phyloP scores from a whole-genome alignment of 2,329 filamentous ascomycete genomes.

The Alternaria sp. region DNA sequence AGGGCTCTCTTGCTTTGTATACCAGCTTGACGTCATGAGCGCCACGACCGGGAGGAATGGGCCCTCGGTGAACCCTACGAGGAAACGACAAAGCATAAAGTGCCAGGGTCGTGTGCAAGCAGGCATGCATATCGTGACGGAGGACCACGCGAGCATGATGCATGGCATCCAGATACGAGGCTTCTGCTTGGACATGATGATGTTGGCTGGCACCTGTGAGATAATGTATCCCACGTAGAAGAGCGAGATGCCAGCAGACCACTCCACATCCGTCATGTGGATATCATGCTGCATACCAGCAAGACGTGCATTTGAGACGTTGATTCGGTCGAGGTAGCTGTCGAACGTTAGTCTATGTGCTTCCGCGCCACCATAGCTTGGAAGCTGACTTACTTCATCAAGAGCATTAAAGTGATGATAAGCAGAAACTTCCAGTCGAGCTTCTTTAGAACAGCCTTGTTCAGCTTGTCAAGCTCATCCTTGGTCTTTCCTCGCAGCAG shows the following conservation, averaged over 20 bases:
- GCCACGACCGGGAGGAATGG: conserved; percentile 50
- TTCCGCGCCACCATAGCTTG: background rate
- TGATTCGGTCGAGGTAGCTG: conserved; percentile 52
- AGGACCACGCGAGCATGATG: conserved; percentile 53
- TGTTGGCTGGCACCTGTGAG: conserved; percentile 56
- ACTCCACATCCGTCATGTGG: conserved; percentile 37
- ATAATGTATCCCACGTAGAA: conserved; percentile 58
- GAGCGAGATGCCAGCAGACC: conserved; percentile 51
- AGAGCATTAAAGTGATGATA: conserved; percentile 41
- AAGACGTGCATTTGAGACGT: conserved; percentile 50
- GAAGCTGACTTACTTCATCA: conserved; percentile 34
- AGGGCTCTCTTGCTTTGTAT: conserved; percentile 54
- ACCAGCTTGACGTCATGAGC: conserved; percentile 54
- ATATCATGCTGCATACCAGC: conserved; percentile 50
- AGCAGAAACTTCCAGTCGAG: conserved; percentile 42
- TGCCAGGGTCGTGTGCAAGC: conserved; percentile 39
- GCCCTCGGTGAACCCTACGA: conserved; percentile 50
- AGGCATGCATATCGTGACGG: conserved; percentile 54
- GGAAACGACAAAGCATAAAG: conserved; percentile 48
- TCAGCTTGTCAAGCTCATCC: conserved; percentile 28
- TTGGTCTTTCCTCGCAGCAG: background rate
- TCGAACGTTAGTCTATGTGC: background rate
- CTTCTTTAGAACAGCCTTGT: conserved; percentile 32
- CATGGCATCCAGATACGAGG: conserved; percentile 46
- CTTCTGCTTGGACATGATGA: conserved; percentile 51